Conservation (phyloP, 2,329 filamentous ascomycete genomes). For the Epichloe festucae region DNA sequence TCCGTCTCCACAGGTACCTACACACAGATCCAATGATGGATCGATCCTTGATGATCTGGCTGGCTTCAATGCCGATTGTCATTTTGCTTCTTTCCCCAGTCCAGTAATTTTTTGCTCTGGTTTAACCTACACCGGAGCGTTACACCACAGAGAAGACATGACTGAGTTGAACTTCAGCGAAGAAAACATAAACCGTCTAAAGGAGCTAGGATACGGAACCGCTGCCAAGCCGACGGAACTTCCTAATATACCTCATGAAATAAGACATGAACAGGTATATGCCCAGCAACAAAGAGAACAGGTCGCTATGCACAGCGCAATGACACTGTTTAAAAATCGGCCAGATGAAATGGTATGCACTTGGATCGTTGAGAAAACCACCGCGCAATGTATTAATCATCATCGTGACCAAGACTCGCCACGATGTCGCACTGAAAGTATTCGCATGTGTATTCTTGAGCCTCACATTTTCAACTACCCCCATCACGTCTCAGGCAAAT, state of each 20-base stretch:
- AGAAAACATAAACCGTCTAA: neutral
- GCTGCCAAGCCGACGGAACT: neutral
- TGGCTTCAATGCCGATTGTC: too few relatives aligned
- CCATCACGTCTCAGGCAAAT: neutral
- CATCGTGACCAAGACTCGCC: conserved; percentile 1
- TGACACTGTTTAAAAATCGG: neutral
- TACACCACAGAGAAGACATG: neutral
- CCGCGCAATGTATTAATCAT: neutral
- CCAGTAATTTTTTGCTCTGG: neutral
- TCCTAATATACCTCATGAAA: neutral
- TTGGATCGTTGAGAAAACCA: neutral
- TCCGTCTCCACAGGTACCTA: too few relatives aligned
- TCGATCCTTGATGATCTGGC: too few relatives aligned
- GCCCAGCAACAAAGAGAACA: neutral
- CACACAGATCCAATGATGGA: too few relatives aligned
- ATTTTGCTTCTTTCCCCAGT: neutral
- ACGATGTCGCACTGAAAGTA: conserved; percentile 4
- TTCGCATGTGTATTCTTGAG: neutral
- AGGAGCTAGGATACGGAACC: neutral
- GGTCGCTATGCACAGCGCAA: neutral
- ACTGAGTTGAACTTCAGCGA: neutral
- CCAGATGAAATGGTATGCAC: neutral
- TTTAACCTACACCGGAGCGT: neutral
- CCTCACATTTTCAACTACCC: neutral
- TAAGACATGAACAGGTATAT: neutral